Conservation (phyloP, 371 early-diverging fungal genomes). For the Rhizopus microsporus region DNA sequence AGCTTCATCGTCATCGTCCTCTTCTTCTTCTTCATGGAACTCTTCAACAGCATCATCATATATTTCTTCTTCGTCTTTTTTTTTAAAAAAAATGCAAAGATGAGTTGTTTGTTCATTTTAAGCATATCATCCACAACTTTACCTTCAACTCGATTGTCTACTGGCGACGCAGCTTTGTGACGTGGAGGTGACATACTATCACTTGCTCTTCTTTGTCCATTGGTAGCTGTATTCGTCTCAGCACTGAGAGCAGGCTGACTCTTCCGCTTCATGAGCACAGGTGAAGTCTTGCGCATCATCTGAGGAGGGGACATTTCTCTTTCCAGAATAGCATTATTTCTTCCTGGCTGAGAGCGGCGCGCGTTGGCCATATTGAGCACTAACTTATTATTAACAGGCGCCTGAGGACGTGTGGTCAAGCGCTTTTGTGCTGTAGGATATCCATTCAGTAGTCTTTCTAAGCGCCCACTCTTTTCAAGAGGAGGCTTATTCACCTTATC, state of each 20-base stretch:
- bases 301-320: slow-evolving; percentile 1
- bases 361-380: not conserved
- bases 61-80: slow-evolving; percentile 16
- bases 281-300: not conserved
- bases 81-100: not conserved
- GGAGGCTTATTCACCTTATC: slow-evolving; percentile 21
- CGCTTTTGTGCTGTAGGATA: slow-evolving; percentile 31
- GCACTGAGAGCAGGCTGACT: not conserved
- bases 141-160: not conserved
- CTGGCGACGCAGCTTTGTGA: too few species aligned
- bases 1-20: slow-evolving; percentile 35
- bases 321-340: not conserved
- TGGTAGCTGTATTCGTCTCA: not conserved
- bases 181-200: not conserved
- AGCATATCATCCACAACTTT: not conserved
- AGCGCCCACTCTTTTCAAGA: slow-evolving; percentile 17
- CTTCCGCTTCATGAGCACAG: not conserved
- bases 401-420: not conserved
- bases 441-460: slow-evolving; percentile 43
- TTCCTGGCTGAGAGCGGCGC: not conserved
- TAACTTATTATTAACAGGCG: not conserved
- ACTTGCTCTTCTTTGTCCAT: slow-evolving; percentile 5
- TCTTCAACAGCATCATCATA: slow-evolving; percentile 21
- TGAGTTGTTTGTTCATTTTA: not conserved
- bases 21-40: slow-evolving; percentile 23